Evolutionary conservation across 2,329 filamentous ascomycete genomes (phyloP), one percentile per base, ranked within the genome.

Genomic region (Aspergillus carbonarius): DNA sequence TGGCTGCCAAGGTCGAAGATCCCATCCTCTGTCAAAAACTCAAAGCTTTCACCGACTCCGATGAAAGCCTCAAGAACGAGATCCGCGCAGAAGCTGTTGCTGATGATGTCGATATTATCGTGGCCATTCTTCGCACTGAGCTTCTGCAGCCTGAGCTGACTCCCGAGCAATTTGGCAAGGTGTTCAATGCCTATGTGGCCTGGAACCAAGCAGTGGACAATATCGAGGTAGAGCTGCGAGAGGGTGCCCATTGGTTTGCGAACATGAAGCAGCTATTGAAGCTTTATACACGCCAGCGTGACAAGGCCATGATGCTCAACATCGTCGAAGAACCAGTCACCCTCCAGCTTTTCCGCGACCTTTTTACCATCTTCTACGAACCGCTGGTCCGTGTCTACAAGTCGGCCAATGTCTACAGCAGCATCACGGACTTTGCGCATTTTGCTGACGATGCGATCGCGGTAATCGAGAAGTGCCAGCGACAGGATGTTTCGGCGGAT

Each of bases 291-390:
- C 85, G 95, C 50, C 91, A 96, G 71, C 85, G 93, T 49, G 95
- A 99, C 74, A 99, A 99, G 85, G 82, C 88, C 32, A 97, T 96
- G 93, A 98, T 99, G 93, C 81, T 97, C 55, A 86, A 88, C 62
- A 88, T 98, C 69, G 95, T 99, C 54, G 93, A 98, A 76, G 93
- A 99, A 78, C 92, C 95, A 0, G 93, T 93, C n/a, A 98, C 95
- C 0, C 82, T 99, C n/a, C 90, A 96, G 72, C 83, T 99, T 27
- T 95, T 99, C 83, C 87, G 92, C 49, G 95, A 99, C 70, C 83
- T 99, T 23, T 98, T 99, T 74, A 96, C 92, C 34, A 98, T 99
- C 72, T 99, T 99, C 79, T 99, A 99, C 77, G 95, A 99, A 73
- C 95, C 95, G 0, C 86, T 99, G 20, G 92, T 99, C 15, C 86